Conservation (phyloP, 108 stramenopile genomes). For the Skeletonema menzelii region DNA sequence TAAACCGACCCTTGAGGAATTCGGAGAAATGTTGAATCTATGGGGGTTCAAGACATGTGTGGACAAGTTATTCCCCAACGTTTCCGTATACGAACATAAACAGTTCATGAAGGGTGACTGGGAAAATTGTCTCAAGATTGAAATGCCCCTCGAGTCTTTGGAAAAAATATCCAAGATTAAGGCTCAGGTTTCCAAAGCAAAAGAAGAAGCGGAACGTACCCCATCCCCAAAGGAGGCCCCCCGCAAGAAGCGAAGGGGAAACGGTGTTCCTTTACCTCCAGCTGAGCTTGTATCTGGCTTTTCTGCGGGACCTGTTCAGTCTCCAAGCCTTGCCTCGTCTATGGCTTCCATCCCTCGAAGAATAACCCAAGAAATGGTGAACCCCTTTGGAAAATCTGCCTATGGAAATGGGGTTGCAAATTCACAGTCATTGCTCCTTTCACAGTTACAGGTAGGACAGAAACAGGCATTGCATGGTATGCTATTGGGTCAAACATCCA, state of each 20-base stretch:
- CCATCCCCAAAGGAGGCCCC: background rate
- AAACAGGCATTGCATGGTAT: background rate
- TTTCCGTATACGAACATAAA: constrained; percentile 71
- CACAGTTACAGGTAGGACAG: background rate
- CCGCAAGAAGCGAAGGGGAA: background rate
- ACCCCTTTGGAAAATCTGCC: background rate
- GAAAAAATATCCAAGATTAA: background rate
- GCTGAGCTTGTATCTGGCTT: background rate
- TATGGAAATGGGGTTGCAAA: background rate
- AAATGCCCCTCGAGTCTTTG: constrained; percentile 8
- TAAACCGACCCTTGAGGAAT: background rate
- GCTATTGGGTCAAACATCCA: background rate
- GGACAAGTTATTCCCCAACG: constrained; percentile 33
- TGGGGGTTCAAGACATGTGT: constrained; percentile 28
- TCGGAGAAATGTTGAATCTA: background rate
- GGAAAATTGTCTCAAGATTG: constrained; percentile 39
- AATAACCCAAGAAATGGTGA: background rate
- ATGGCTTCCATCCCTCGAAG: background rate
- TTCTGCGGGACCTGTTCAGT: background rate
- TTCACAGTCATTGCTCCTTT: background rate
- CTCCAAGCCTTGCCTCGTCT: background rate
- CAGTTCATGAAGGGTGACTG: constrained; percentile 60
- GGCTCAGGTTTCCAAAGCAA: background rate
- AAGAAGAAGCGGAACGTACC: background rate
- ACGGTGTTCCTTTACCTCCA: background rate